A percentile compares a stretch with the other conserved stretches of the same genome.
These are phyloP conservation scores for Porphyrellus sp. DNA, from an alignment of 1,284 basidiomycete species.

Conservation along the genomic window DNA sequence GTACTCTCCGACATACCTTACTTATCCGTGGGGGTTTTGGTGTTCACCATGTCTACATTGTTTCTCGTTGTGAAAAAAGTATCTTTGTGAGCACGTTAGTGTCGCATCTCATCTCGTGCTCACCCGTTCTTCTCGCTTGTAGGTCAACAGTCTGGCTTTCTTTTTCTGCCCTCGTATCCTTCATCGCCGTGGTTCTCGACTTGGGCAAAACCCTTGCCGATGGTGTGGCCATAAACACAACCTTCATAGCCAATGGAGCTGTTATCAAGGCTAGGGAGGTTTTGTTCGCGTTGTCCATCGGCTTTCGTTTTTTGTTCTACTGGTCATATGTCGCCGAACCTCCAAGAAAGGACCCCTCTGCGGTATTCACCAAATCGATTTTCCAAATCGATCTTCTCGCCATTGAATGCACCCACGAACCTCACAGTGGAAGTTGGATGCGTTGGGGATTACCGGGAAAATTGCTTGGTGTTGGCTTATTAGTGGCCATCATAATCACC, in stretches of 20 bases:
- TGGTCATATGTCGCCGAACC: constrained; percentile 63
- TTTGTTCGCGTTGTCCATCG: constrained; percentile 53
- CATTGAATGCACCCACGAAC: constrained; percentile 17
- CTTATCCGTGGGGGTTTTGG: constrained; percentile 62
- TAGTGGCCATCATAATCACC: constrained; percentile 45
- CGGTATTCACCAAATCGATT: constrained; percentile 13
- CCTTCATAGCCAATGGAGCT: constrained; percentile 26
- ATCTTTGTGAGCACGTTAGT: constrained; percentile 46
- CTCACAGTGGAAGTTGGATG: constrained; percentile 60
- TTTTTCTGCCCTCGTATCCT: constrained; percentile 53
- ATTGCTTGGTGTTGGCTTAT: constrained; percentile 49
- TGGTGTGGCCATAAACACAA: constrained; percentile 32
- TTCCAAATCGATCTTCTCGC: constrained; percentile 21
- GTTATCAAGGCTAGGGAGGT: constrained; percentile 58
- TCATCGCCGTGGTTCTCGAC: constrained; percentile 63
- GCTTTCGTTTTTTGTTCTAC: constrained; percentile 61
- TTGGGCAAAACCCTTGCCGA: constrained; percentile 53
- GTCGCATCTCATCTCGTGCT: constrained; percentile 1
- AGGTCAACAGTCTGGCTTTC: constrained; percentile 57
- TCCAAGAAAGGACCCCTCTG: constrained; percentile 43
- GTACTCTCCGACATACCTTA: constrained; percentile 67
- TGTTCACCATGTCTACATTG: constrained; percentile 61
- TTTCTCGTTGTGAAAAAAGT: constrained; percentile 57
- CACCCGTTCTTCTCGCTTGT: constrained; percentile 2
- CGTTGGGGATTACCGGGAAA: constrained; percentile 58